A percentile compares a stretch with the other conserved stretches of the same genome.
Evolutionary conservation across 2,329 filamentous ascomycete genomes (phyloP).

Genomic region (Paecilomyces variotii): DNA sequence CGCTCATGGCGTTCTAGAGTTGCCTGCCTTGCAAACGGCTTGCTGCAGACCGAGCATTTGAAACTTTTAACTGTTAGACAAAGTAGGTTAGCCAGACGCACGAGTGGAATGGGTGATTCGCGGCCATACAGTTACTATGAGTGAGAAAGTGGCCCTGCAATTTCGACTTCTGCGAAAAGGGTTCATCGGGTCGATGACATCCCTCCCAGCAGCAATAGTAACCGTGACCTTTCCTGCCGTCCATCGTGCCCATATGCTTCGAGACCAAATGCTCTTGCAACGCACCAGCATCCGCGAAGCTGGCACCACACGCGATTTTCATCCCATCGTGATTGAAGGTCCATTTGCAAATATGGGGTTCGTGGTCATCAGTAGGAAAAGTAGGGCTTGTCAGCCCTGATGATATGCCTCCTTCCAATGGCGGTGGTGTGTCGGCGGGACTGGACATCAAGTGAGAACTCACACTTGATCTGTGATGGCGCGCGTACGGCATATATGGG

Average conservation of each 20-base stretch:
- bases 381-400: constrained; percentile 31
- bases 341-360: constrained; percentile 35
- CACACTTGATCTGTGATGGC: constrained; percentile 27
- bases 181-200: constrained; percentile 34
- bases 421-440: constrained; percentile 29
- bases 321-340: constrained; percentile 17
- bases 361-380: constrained; percentile 20
- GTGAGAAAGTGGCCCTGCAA: constrained; percentile 38
- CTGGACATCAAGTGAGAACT: constrained; percentile 30
- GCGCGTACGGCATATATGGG: constrained; percentile 26
- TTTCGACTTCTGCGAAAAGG: constrained; percentile 39
- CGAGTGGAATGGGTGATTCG: not conserved
- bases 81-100: not conserved
- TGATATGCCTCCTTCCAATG: constrained; percentile 25
- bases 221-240: constrained; percentile 31
- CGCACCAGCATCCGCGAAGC: constrained; percentile 26
- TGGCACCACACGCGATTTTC: constrained; percentile 25
- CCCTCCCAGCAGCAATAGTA: constrained; percentile 39
- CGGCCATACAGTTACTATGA: constrained; percentile 35
- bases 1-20: constrained; percentile 37
- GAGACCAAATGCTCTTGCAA: constrained; percentile 34
- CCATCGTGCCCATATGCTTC: constrained; percentile 28
- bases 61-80: constrained; percentile 32
- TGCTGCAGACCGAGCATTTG: constrained; percentile 33
- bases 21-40: constrained; percentile 35